Conservation (phyloP, 805 yeast genomes). For the Yarrowia yakushimensis region DNA sequence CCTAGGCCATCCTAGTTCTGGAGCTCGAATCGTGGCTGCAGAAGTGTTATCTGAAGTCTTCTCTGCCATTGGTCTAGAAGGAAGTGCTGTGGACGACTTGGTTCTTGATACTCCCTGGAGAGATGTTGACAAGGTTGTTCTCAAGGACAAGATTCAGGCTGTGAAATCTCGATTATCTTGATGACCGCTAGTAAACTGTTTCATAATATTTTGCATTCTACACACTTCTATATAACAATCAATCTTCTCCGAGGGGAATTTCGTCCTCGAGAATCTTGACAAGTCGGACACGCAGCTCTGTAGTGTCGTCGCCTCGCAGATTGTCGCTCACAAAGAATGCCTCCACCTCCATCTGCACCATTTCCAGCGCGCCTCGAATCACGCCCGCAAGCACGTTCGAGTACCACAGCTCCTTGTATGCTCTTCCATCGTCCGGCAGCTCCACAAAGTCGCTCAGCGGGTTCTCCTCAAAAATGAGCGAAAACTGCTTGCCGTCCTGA, state of each 20-base stretch:
- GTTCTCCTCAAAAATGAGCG: conserved; percentile 72
- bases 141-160: not conserved
- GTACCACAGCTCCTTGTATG: conserved; percentile 79
- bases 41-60: not conserved
- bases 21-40: not conserved
- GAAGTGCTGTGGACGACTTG: not conserved
- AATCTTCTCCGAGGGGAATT: conserved; percentile 95
- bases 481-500: conserved; percentile 67
- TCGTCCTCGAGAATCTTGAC: conserved; percentile 80
- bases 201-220: no score
- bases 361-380: conserved; percentile 83
- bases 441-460: conserved; percentile 96
- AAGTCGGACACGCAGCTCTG: conserved; percentile 74
- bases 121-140: not conserved
- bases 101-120: conserved; percentile 14
- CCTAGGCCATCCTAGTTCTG: not conserved
- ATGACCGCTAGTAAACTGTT: no score
- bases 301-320: conserved; percentile 74
- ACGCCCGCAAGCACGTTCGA: conserved; percentile 89
- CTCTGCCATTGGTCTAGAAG: not conserved
- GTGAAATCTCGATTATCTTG: no score
- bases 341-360: conserved; percentile 93
- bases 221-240: conserved; percentile 25
- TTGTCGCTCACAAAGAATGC: conserved; percentile 74
- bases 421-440: conserved; percentile 73